Base-by-base conservation (phyloP, 2,329 filamentous ascomycete species). In the Colletotrichum salicis region DNA sequence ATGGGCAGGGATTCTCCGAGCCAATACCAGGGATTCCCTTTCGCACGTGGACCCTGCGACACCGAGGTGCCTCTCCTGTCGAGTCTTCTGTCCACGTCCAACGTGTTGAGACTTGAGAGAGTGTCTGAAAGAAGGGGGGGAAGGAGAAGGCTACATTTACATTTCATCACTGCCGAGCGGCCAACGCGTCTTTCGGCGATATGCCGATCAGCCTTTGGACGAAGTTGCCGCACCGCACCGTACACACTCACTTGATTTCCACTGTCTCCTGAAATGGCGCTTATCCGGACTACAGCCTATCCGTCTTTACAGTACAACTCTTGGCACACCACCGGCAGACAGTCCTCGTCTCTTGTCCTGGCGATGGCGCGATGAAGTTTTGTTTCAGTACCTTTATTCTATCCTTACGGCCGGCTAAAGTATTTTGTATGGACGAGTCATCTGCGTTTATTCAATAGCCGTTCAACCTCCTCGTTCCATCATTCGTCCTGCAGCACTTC, bases 11-110 rank as follows among this genome's bases (percentile, higher is more conserved):
- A 45, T 55, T 59, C 58, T 65, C 59, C 33, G 45, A 52, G 33
- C 69, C 69, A 69, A 63, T 68, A 11, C 15, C 54, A 64, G 60
- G 59, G 64, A 56, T 71, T 31, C 22, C 35, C 65, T 37, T 19
- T 31, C 5, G 37, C 70, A 72, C 65, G 70, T 72, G 65, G 33
- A 45, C 45, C 57, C 31, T 11, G 11, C 33, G 55, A 71, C 5
- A 41, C 59, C 59, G 58, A 64, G 31, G 58, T 55, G 45, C 35
- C 56, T 57, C 41, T 35, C 24, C 29, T 12, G 11, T 24, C 31
- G 54, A 52, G 27, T 19, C n/a, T 41, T 41, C 37, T 19, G 37
- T 19, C 37, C 37, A 41, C 37, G 15, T 41, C 15, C 37, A 19
- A 41, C 37, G 15, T 41, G 13, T 15, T 41, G 13, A 8, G 37